A percentile compares a stretch with the other conserved stretches of the same genome.
Conservation (phyloP, 2,329 filamentous ascomycete species). For the Aspergillus alliaceus region DNA sequence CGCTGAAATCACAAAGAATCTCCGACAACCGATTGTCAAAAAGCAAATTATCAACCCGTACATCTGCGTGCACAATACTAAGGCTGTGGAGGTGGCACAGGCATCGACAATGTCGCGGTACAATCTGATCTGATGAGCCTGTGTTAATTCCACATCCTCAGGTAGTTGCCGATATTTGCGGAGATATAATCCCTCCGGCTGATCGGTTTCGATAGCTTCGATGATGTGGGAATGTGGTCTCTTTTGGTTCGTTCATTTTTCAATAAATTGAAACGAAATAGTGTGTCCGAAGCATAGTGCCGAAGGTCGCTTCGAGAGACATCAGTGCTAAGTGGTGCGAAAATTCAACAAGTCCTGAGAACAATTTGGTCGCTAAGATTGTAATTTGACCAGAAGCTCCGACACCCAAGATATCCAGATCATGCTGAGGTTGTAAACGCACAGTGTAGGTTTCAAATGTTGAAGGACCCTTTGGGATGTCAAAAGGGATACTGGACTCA, state of each 20-base stretch:
- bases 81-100: constrained; percentile 24
- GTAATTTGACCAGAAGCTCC: constrained; percentile 26
- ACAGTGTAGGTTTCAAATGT: constrained; percentile 15
- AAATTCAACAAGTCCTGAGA: constrained; percentile 23
- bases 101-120: constrained; percentile 25
- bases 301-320: constrained; percentile 15
- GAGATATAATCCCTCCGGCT: constrained; percentile 26
- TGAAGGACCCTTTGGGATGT: neutral
- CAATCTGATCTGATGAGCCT: constrained; percentile 14
- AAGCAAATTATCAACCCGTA: constrained; percentile 25
- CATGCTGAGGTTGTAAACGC: constrained; percentile 12
- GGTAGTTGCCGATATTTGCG: constrained; percentile 16
- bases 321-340: constrained; percentile 11
- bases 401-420: constrained; percentile 21
- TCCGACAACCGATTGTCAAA: constrained; percentile 15
- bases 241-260: constrained; percentile 20
- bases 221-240: constrained; percentile 21
- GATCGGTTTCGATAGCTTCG: constrained; percentile 22
- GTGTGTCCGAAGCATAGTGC: constrained; percentile 22
- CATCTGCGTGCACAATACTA: constrained; percentile 22
- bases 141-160: no score
- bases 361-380: constrained; percentile 21
- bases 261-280: constrained; percentile 22
- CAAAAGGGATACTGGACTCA: constrained; percentile 2
- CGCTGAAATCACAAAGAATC: constrained; percentile 25